phyloP scores from a whole-genome alignment of 768 basidiomycete species.

The Gelatoporia subvermispora region DNA sequence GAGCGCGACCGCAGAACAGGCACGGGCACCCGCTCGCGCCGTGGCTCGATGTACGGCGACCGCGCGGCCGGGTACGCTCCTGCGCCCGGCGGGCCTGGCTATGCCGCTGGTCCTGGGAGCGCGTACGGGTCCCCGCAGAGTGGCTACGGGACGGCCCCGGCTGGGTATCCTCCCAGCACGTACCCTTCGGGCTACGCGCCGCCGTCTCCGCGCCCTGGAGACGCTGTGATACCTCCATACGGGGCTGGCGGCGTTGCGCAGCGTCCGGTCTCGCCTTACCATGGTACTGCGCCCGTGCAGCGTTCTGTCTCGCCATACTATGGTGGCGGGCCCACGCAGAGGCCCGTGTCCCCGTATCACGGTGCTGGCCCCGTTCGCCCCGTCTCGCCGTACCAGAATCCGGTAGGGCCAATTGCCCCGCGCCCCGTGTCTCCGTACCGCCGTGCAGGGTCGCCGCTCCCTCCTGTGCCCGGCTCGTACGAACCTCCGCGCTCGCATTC shows the following conservation, averaged over 20 bases:
- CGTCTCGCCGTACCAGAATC: slow-evolving; percentile 15
- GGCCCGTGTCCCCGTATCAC: slow-evolving; percentile 17
- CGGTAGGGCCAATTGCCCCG: slow-evolving; percentile 10
- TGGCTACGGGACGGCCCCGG: neutral
- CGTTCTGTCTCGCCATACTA: slow-evolving; percentile 10
- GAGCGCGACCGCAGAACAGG: slow-evolving; percentile 12
- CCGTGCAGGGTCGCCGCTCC: slow-evolving; percentile 15
- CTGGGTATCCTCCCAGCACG: slow-evolving; percentile 6
- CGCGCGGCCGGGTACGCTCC: slow-evolving; percentile 16
- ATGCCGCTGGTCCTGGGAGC: slow-evolving; percentile 13
- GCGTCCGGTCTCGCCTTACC: slow-evolving; percentile 16
- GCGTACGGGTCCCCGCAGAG: slow-evolving; percentile 2
- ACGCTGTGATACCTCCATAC: slow-evolving; percentile 14
- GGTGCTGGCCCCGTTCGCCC: slow-evolving; percentile 14
- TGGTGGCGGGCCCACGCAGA: slow-evolving; percentile 1
- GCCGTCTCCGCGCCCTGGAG: slow-evolving; percentile 15
- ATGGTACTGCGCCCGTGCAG: slow-evolving; percentile 11
- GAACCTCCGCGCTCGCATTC: slow-evolving; percentile 39
- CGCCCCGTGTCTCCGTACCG: slow-evolving; percentile 33
- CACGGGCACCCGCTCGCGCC: slow-evolving; percentile 14
- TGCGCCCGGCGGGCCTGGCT: slow-evolving; percentile 10
- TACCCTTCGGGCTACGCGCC: slow-evolving; percentile 5
- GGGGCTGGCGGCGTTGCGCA: slow-evolving; percentile 8
- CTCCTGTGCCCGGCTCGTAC: slow-evolving; percentile 10
- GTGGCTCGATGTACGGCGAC: slow-evolving; percentile 13